Evolutionary conservation across 352 stramenopile genomes (phyloP), one percentile per base, ranked within the genome.

Genomic region (Pythium oligandrum): DNA sequence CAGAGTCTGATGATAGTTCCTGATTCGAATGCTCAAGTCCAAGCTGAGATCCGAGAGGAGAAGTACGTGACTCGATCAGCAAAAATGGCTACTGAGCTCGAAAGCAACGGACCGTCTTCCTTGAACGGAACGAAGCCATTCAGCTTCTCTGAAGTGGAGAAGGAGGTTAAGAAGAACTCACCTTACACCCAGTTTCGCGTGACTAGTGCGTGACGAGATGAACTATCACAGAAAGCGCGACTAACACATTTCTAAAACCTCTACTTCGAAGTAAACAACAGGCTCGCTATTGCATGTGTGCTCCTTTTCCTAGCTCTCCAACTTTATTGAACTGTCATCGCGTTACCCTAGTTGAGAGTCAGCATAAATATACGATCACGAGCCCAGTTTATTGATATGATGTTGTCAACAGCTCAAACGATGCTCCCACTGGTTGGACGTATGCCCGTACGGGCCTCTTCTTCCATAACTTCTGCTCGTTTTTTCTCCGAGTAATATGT

Each of bases 401-500:
- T 26, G 17, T 26, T 26, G 17, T 26, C 17, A 26, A 26, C 0
- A 26, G 17, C 38, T 61, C 39, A 66, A 6, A 49, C 59, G 48
- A 66, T 53, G 48, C 59, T 66, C 43, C 48, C 31, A 44, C 59
- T 66, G n/a, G 53, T 12, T 9, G 49, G 48, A 34, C 59, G 59
- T 17, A 52, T 42, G 33, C 59, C 59, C 10, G 59, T 61, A 48
- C 42, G 52, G n/a, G 43, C 48, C 48, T 66, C 59, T 17, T 66
- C 59, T 10, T 66, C 59, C 17, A 44, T 8, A 2, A 38, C 42
- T n/a, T 54, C 56, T 11, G 51, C 11, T 42, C 64, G 66, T 40
- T 64, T 78, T 30, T 64, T 57, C 40, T 71, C 57, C 2, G 73
- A 83, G 44, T 66, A 73, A 37, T 68, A 57, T 30, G 61, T 45